These are phyloP conservation scores for Fusarium papillatum DNA, from an alignment of 2,329 filamentous ascomycete species.

Conservation along the genomic window DNA sequence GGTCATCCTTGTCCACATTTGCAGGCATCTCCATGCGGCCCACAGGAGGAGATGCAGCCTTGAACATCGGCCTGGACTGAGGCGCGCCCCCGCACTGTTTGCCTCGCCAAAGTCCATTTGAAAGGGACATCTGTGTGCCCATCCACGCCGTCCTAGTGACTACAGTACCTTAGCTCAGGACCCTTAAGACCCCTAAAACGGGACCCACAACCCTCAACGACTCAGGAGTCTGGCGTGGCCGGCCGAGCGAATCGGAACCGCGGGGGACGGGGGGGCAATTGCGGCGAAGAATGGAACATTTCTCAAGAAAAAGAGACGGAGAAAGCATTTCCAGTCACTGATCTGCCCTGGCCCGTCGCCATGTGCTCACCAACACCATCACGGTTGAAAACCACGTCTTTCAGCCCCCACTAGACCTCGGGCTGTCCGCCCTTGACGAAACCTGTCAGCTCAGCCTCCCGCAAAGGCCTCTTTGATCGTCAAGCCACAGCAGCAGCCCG, in stretches of 20 bases:
- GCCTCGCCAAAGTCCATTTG: slow-evolving; percentile 35
- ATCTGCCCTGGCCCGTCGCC: slow-evolving; percentile 9
- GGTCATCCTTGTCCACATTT: slow-evolving; percentile 22
- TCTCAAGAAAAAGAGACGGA: slow-evolving; percentile 20
- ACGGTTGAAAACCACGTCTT: background rate
- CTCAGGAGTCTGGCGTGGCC: slow-evolving; percentile 32
- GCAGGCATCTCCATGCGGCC: slow-evolving; percentile 15
- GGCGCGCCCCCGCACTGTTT: slow-evolving; percentile 34
- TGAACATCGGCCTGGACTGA: slow-evolving; percentile 13
- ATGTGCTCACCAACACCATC: slow-evolving; percentile 5
- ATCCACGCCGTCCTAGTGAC: background rate
- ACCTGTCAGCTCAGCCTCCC: slow-evolving; percentile 12
- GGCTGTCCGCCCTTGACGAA: slow-evolving; percentile 22
- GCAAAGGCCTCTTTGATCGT: background rate
- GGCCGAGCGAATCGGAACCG: slow-evolving; percentile 34
- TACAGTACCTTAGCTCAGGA: background rate
- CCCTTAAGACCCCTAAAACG: slow-evolving; percentile 33
- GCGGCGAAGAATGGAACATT: slow-evolving; percentile 27
- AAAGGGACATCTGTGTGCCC: slow-evolving; percentile 5
- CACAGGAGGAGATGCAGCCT: slow-evolving; percentile 20
- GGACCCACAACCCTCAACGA: slow-evolving; percentile 30
- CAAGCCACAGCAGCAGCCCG: slow-evolving; percentile 4
- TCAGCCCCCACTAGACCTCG: slow-evolving; percentile 13
- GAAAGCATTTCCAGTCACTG: background rate
- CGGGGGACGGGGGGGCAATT: background rate